Evolutionary conservation across 768 basidiomycete genomes (phyloP).

Genomic region (Coprinopsis strossmayeri): DNA sequence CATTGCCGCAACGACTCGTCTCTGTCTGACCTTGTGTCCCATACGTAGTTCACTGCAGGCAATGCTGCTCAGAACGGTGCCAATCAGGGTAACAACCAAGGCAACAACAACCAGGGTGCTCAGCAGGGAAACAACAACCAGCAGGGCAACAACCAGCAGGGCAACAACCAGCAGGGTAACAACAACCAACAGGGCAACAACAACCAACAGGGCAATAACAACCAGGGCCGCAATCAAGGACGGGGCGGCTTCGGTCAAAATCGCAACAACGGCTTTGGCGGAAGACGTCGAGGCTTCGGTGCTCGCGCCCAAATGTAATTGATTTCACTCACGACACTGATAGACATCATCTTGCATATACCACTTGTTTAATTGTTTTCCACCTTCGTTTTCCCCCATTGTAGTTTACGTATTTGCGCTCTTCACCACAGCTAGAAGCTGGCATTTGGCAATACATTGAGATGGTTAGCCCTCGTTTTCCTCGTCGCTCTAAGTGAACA

Average conservation of each 20-base stretch:
- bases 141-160: background rate
- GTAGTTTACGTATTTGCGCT: background rate
- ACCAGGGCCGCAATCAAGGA: background rate
- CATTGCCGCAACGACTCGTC: background rate
- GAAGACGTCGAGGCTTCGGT: background rate
- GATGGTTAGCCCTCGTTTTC: slow-evolving; percentile 11
- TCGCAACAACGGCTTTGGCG: background rate
- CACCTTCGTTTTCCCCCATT: slow-evolving; percentile 5
- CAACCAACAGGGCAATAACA: background rate
- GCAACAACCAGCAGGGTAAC: background rate
- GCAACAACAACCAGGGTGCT: slow-evolving; percentile 1
- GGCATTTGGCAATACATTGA: slow-evolving; percentile 8
- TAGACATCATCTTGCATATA: background rate
- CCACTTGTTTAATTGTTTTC: background rate
- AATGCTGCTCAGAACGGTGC: slow-evolving; percentile 2
- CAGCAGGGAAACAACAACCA: background rate
- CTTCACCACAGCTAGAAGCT: slow-evolving; percentile 6
- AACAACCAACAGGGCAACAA: background rate
- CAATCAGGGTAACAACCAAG: background rate
- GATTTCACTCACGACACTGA: no score
- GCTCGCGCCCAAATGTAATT: slow-evolving; percentile 1
- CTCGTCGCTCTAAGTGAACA: no score
- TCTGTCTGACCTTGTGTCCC: background rate
- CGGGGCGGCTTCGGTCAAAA: slow-evolving; percentile 1
- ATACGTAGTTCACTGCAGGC: slow-evolving; percentile 25